Percentiles rank a stretch among this genome's conserved stretches.
Evolutionary conservation across 176 grass and related monocot genomes (phyloP).

Genomic region (Thalia dealbata): DNA sequence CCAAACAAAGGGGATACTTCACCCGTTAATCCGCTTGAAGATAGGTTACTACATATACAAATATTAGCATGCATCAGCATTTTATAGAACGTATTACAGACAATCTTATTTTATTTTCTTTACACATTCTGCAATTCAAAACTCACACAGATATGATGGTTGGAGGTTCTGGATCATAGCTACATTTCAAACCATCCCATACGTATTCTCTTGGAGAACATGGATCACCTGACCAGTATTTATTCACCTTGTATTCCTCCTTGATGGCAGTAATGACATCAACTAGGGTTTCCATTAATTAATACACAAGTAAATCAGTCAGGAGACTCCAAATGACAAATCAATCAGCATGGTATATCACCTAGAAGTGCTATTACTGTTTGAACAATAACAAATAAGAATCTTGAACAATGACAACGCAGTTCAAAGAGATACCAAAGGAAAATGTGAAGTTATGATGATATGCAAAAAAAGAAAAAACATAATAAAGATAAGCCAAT

Average conservation of each 20-base stretch:
- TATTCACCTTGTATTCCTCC: slow-evolving; percentile 28
- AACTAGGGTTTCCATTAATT: slow-evolving; percentile 22
- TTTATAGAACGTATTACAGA: not conserved
- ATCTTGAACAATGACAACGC: not conserved
- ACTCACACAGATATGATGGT: slow-evolving; percentile 49
- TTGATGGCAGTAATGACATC: slow-evolving; percentile 44
- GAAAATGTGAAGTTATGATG: not conserved
- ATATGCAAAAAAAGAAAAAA: too few relatives aligned
- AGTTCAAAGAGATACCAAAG: not conserved
- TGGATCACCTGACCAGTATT: slow-evolving; percentile 54
- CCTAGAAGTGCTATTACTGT: too few relatives aligned
- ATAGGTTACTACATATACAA: slow-evolving; percentile 27
- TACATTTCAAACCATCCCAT: slow-evolving; percentile 49
- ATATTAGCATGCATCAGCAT: not conserved
- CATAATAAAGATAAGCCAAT: too few relatives aligned
- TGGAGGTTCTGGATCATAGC: slow-evolving; percentile 29
- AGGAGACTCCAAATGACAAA: not conserved
- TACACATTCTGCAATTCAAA: not conserved
- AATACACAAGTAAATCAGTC: slow-evolving; percentile 5
- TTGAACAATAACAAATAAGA: not conserved
- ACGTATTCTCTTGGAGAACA: slow-evolving; percentile 30
- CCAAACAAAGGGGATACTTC: slow-evolving; percentile 32
- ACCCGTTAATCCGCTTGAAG: slow-evolving; percentile 35
- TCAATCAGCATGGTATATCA: too few relatives aligned
- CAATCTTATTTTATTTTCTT: not conserved